Evolutionary conservation across 208 protist species (phyloP), one percentile per base, ranked within the genome.

Genomic region (Balamuthia mandrillaris): DNA sequence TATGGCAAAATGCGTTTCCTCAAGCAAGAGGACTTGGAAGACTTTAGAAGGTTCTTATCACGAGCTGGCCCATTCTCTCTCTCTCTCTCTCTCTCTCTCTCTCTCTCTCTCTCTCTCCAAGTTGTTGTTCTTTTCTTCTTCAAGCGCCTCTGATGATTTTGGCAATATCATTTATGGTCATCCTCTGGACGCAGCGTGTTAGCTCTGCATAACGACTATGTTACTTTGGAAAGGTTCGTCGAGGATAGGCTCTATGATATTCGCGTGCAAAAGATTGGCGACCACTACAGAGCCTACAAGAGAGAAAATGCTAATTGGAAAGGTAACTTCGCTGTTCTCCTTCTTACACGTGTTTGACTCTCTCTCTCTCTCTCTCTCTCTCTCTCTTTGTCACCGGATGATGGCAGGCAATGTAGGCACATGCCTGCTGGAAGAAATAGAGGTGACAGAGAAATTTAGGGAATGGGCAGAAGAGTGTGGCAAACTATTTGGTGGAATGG

Each of bases 211-310:
- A 82, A 87, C 47, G 44, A 88, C 51, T 88, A 88, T 52, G 70
- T 56, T 18, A 85, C 83, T 44, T 42, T 49, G 27, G 86, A 88
- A 27, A 41, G 47, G 44, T 63, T 88, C 1, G 45, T 88, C 52
- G 86, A 89, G 33, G 56, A 74, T 7, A 39, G 61, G 1, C 66
- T 56, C 27, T 89, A 89, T 35, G 86, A 88, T 27, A 31, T 89
- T 12, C 47, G 86, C 21, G 84, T 89, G 58, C 78, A 87, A 39
- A 68, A 60, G 35, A 27, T 89, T 24, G 86, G 78, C 21, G 41
- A 54, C 7, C 44, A 81, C 41, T 37, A 72, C 7, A 58, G 82
- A 2, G 82, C 82, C 39, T 86, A 82, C 56, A 86, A 86, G 60
- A 31, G 82, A 21, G 27, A 61, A n/a, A 81, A 81, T 41, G 41